Evolutionary conservation across 2,329 filamentous ascomycete species (phyloP), one percentile per base, ranked within the genome.

Genomic region (Beauveria australis): DNA sequence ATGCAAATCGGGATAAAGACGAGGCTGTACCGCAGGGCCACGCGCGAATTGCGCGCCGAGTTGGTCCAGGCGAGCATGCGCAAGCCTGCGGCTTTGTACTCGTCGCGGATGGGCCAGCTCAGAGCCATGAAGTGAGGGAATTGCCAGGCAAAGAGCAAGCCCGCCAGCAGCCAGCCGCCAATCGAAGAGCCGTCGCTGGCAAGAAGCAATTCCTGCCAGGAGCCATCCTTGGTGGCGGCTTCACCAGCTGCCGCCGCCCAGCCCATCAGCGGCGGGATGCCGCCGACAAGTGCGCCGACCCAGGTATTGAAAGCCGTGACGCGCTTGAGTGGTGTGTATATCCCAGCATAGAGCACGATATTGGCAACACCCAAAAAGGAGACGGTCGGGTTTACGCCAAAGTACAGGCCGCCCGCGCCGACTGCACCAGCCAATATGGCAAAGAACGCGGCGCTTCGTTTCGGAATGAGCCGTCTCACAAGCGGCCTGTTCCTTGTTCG

Each of bases 91-190:
- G 77, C 79, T 65, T 86, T 88, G 79, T 99, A 99, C 72, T 99
- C 94, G 9, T 95, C 87, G 22, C 91, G 82, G 63, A 97, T 96
- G 4, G 84, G 80, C 84, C 93, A 95, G 52, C 89, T 92, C 24
- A 99, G 80, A 1, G 92, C 89, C 81, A 97, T 97, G 78, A 99
- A 99, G 75, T 99, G 94, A 3, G 94, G 92, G 70, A 99, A 97
- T 71, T 99, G 93, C 94, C 94, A 99, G 14, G 92, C 89, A 66
- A 96, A 96, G 5, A 99, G 79, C 7, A 97, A 76, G 0, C 82
- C 85, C 1, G 91, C 93, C 16, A 97, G 78, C 1, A 97, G 77
- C 94, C 94, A 99, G 4, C 93, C 94, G 5, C 94, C 94, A 12
- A 86, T 76, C 28, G 72, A 85, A 69, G 72, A 87, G 71, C 68